Conservation (phyloP, 495 filamentous ascomycete genomes). For the Alectoria sarmentosa region DNA sequence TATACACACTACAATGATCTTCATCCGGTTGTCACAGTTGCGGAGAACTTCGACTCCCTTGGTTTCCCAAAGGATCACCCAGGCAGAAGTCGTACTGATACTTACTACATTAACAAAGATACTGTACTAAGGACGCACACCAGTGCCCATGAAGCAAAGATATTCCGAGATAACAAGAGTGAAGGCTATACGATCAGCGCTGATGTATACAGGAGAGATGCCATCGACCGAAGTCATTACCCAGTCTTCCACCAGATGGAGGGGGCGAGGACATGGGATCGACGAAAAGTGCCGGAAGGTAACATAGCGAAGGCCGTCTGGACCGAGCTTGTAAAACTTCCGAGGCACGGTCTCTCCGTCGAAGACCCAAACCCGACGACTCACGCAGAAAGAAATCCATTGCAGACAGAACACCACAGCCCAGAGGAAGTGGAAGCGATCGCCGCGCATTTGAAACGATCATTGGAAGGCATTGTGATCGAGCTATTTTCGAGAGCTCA, state of each 20-base stretch:
- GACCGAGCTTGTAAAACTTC: conserved; percentile 60
- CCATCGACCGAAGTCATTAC: conserved; percentile 90
- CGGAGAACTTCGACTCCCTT: conserved; percentile 92
- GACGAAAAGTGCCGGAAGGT: conserved; percentile 45
- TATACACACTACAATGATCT: conserved; percentile 72
- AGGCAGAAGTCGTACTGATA: conserved; percentile 80
- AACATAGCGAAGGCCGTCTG: conserved; percentile 56
- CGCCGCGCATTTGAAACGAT: conserved; percentile 80
- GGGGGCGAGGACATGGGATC: conserved; percentile 85
- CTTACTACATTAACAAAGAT: conserved; percentile 85
- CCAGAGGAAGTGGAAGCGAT: conserved; percentile 75
- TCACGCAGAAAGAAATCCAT: conserved; percentile 73
- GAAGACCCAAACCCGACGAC: conserved; percentile 79
- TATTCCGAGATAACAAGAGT: conserved; percentile 58
- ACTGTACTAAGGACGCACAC: conserved; percentile 91
- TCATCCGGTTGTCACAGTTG: conserved; percentile 75
- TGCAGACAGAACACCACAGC: conserved; percentile 64
- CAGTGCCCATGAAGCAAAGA: conserved; percentile 82
- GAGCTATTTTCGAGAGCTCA: conserved; percentile 78
- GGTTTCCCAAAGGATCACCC: conserved; percentile 85
- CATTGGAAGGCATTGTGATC: conserved; percentile 79
- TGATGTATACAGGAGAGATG: conserved; percentile 96
- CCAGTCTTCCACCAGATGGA: conserved; percentile 99
- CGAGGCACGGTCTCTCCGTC: conserved; percentile 61
- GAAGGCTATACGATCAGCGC: conserved; percentile 84